Conservation (phyloP, 768 basidiomycete genomes). For the Tricholoma hemisulphureum region DNA sequence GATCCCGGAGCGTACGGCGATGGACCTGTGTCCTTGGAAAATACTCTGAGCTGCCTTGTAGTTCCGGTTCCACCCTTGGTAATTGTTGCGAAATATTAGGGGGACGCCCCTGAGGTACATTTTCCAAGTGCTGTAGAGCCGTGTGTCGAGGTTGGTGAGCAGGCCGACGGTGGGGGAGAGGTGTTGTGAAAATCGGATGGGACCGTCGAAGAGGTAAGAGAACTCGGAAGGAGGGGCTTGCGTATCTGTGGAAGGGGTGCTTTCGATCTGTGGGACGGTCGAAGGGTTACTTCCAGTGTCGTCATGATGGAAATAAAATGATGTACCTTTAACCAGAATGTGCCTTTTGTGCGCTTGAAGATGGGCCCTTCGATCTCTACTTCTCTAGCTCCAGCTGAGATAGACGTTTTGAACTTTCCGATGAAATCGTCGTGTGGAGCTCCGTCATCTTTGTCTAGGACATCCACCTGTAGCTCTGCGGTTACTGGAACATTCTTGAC, state of each 20-base stretch:
- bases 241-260: slow-evolving; percentile 40
- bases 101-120: slow-evolving; percentile 61
- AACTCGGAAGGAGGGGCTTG: slow-evolving; percentile 38
- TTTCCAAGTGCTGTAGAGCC: slow-evolving; percentile 81
- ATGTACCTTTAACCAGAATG: slow-evolving; percentile 69
- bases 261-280: slow-evolving; percentile 48
- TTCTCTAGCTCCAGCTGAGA: slow-evolving; percentile 61
- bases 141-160: slow-evolving; percentile 57
- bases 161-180: slow-evolving; percentile 68
- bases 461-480: slow-evolving; percentile 57
- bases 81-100: slow-evolving; percentile 54
- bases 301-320: not conserved
- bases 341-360: slow-evolving; percentile 50
- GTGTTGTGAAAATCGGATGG: slow-evolving; percentile 69
- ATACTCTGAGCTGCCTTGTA: slow-evolving; percentile 74
- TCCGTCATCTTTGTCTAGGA: slow-evolving; percentile 70
- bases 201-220: slow-evolving; percentile 72
- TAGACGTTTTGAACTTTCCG: slow-evolving; percentile 56
- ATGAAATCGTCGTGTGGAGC: slow-evolving; percentile 59
- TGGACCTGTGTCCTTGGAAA: slow-evolving; percentile 58
- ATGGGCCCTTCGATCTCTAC: slow-evolving; percentile 56
- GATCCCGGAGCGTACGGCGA: slow-evolving; percentile 67
- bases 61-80: slow-evolving; percentile 65
- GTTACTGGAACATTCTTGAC: slow-evolving; percentile 68
- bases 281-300: not conserved